Evolutionary conservation across 306 rosid genomes (phyloP), one percentile per base, ranked within the genome.

Genomic region (Leucaena leucocephala): DNA sequence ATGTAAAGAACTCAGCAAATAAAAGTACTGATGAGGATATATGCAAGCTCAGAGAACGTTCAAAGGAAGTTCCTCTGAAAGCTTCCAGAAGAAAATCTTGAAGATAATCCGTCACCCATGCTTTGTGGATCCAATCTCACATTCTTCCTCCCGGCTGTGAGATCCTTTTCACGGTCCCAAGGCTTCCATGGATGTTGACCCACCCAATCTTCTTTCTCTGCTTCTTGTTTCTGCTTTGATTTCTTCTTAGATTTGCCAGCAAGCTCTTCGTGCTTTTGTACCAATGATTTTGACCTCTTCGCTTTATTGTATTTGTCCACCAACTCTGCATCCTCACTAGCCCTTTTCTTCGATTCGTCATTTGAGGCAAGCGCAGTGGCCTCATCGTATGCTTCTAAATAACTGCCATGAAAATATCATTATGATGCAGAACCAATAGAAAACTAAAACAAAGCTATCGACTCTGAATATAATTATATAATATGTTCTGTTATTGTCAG

Each of bases 151-250:
- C 98, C 97, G 71, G 92, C 91, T 5, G 88, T 69, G 80, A 95
- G 84, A 79, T 92, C 99, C 87, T 88, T 92, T 75, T 95, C 98
- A 71, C 99, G 94, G 85, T 95, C 98, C 94, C 94, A 93, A 79
- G 98, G 99, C 84, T 93, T 95, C 97, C 99, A 92, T 22, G 97
- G 99, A 87, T 95, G 99, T 74, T 91, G 87, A 79, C 94, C 96
- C 74, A 76, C 87, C 97, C 98, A 92, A 0, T 92, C 92, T 75
- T 91, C 94, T 73, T 87, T 89, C 70, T 80, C 88, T 65, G 33
- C 46, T 38, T 64, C 45, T 64, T 65, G 70, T 68, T 68, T 43
- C 73, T 44, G n/a, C 84, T 84, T 88, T 3, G 90, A 80, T 77
- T 88, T 95, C 80, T 88, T 89, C 92, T 92, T 95, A 4, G 90